These are phyloP conservation scores for Oryza meridionalis DNA, from an alignment of 176 grass and related monocot genomes.

Conservation along the genomic window DNA sequence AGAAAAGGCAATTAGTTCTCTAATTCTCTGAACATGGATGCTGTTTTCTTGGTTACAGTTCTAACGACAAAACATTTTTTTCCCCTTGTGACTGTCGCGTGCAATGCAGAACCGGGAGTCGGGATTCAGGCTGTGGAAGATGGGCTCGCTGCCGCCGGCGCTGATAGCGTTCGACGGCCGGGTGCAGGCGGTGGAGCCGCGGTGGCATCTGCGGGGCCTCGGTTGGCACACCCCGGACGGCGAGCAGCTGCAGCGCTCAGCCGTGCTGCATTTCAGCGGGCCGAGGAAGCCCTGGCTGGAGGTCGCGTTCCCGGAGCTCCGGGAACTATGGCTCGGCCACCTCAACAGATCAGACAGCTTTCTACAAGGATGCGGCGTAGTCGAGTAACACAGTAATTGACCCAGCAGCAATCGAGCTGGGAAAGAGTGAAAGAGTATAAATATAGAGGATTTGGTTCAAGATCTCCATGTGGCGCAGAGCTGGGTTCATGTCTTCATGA, in stretches of 20 bases:
- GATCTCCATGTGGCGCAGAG: constrained; percentile 19
- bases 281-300: constrained; percentile 94
- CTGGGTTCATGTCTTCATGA: constrained; percentile 39
- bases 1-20: constrained; percentile 53
- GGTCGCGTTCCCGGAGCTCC: constrained; percentile 60
- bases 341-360: constrained; percentile 71
- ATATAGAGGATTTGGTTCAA: constrained; percentile 33
- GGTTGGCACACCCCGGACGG: constrained; percentile 60
- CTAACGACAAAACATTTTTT: background rate
- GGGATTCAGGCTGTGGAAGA: constrained; percentile 64
- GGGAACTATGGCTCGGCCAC: constrained; percentile 68
- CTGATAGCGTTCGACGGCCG: constrained; percentile 74
- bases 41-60: background rate
- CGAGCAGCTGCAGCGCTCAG: constrained; percentile 49
- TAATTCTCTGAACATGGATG: background rate
- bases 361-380: constrained; percentile 66
- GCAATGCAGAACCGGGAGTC: constrained; percentile 75
- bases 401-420: background rate
- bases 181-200: constrained; percentile 54
- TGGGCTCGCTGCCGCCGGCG: constrained; percentile 74
- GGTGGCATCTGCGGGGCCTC: constrained; percentile 74
- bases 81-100: background rate
- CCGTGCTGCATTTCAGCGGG: constrained; percentile 92
- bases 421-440: background rate
- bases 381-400: constrained; percentile 32